A percentile compares a stretch with the other conserved stretches of the same genome.
phyloP scores from a whole-genome alignment of 2,329 filamentous ascomycete species.

The Didymosphaeria variabile region DNA sequence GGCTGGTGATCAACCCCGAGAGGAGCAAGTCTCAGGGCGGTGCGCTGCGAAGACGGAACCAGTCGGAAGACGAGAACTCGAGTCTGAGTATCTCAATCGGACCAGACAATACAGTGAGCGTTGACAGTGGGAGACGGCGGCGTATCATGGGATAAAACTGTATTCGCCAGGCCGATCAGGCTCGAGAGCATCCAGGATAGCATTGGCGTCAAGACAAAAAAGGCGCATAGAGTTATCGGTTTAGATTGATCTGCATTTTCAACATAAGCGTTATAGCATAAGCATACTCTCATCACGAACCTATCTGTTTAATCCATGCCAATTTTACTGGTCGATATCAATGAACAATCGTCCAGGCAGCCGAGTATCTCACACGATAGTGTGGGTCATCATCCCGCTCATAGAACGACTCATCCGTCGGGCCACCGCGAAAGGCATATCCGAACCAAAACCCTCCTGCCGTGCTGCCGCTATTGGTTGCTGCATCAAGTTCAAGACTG shows the following conservation, averaged over 20 bases:
- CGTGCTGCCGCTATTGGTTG: slow-evolving; percentile 4
- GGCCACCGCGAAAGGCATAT: background rate
- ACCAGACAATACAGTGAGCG: slow-evolving; percentile 49
- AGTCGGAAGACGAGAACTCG: slow-evolving; percentile 41
- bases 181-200: background rate
- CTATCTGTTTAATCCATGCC: background rate
- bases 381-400: background rate
- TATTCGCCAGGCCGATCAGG: background rate
- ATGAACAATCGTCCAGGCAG: background rate
- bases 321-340: background rate
- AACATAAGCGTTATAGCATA: background rate
- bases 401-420: background rate
- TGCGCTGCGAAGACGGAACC: slow-evolving; percentile 29
- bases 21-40: slow-evolving; percentile 43
- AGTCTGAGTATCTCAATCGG: slow-evolving; percentile 50
- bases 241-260: background rate
- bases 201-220: background rate
- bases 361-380: background rate
- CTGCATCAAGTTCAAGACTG: background rate
- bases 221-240: background rate
- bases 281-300: background rate
- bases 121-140: slow-evolving; percentile 46
- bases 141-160: slow-evolving; percentile 35
- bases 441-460: slow-evolving; percentile 7
- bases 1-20: slow-evolving; percentile 50